Base-by-base conservation (phyloP, 139 green algal genomes). In the Medakamo hakoo region DNA sequence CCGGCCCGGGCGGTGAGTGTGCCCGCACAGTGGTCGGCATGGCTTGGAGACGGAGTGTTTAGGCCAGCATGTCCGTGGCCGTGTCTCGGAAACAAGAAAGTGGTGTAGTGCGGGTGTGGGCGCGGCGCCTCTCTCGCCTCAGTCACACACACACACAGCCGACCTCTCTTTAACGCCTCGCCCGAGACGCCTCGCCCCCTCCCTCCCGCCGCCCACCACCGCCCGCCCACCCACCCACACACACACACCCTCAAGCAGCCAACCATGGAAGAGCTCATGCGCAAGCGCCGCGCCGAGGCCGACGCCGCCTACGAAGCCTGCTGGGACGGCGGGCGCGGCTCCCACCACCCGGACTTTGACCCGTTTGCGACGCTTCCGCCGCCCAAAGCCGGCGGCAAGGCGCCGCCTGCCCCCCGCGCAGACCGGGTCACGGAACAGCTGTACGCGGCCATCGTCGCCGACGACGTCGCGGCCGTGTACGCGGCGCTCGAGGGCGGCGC, bases 401-500 rank as follows among this genome's bases (percentile, higher is more conserved):
- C n/a, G n/a, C n/a, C n/a, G n/a, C n/a, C n/a, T n/a, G 72, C 84
- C 0, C 63, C 75, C n/a, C 61, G 62, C 29, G 55, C 55, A 27
- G 61, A 25, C 30, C 68, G 88, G 2, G 73, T 75, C 24, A 94
- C 86, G 1, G 90, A 97, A 73, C 88, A 96, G 77, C 73, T 95
- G 30, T 93, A 94, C 78, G 83, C 86, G 31, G 86, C 86, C 18
- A 86, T 96, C 28, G 78, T 89, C 14, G 77, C 86, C 64, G 89
- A 92, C 68, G 84, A 93, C 66, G 71, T 93, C 24, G 80, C 73
- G 29, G 49, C 77, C 31, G 83, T 93, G 58, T 97, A 97, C 71
- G 79, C 89, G 61, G 94, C 95, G 76, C 91, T 97, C 24, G 85
- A 91, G 26, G 90, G 87, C 21, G 90, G 89, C 0, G 90, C 89